Evolutionary conservation across 108 stramenopile genomes (phyloP), one percentile per base, ranked within the genome.

Genomic region (Cyclotella cryptica): DNA sequence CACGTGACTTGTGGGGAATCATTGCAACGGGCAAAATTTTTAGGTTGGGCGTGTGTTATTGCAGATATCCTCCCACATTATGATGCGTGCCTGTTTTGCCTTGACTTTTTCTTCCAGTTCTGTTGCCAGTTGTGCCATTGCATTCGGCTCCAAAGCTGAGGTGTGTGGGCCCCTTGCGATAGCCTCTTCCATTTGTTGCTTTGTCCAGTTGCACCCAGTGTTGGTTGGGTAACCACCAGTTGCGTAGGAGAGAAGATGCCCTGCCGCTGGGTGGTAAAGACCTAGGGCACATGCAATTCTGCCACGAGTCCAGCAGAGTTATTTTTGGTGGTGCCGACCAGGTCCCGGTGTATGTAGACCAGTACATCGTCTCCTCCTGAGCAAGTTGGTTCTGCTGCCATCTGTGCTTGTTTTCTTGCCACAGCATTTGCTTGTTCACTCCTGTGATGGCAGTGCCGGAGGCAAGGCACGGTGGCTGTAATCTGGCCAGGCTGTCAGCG

Each of bases 281-380:
- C 61, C 71, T 21, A 52, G 77, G 70, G 51, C 76, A 71, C 76
- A 77, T 70, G 24, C 46, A 22, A 9, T 15, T 44, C 44, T 11
- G 29, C 62, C 75, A 75, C 30, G 10, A 10, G 21, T 2, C 45
- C 22, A 0, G 62, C 35, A 35, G 13, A 63, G 12, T 19, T 41
- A 9, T 4, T 0, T 9, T 63, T 5, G 14, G 1, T 40, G 62
- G 62, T 4, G 40, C 6, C 12, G 13, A 3, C 29, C 28, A 63
- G 1, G 14, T 18, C 7, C 62, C 62, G 3, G 5, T 1, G 19
- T 40, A 41, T 39, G n/a, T 15, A 10, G 45, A 22, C 65, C 65
- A 66, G 22, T 66, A 66, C 21, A 43, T 45, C 3, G 10, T 18
- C 26, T 45, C 21, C 1, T 18, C 10, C 21, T 66, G 65, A 43